Evolutionary conservation across 108 stramenopile genomes (phyloP).

Genomic region (Conticribra guillardii): DNA sequence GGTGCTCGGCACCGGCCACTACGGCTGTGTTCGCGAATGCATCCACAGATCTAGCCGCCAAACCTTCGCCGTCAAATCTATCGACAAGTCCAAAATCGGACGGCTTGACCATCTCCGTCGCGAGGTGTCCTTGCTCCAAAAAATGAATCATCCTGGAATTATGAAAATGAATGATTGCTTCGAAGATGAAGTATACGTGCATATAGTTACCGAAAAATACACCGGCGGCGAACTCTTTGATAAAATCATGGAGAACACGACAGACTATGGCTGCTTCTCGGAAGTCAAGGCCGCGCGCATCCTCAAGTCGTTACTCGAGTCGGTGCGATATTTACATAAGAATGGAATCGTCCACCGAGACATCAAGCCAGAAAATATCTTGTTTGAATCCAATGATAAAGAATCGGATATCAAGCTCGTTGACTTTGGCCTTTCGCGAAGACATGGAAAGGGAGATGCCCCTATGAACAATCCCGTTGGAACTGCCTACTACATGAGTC

Average conservation of each 20-base stretch:
- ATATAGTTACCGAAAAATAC: slow-evolving; percentile 67
- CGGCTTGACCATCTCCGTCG: slow-evolving; percentile 2
- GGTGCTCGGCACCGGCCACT: too few species aligned
- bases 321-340: slow-evolving; percentile 64
- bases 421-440: slow-evolving; percentile 63
- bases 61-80: slow-evolving; percentile 20
- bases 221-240: slow-evolving; percentile 67
- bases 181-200: slow-evolving; percentile 54
- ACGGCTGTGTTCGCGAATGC: too few species aligned
- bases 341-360: slow-evolving; percentile 64
- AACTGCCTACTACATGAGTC: slow-evolving; percentile 54
- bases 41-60: too few species aligned
- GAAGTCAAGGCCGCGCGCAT: slow-evolving; percentile 39
- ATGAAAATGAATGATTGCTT: slow-evolving; percentile 52
- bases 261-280: slow-evolving; percentile 38
- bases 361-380: too few species aligned
- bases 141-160: slow-evolving; percentile 54
- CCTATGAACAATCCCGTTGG: slow-evolving; percentile 6
- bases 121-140: slow-evolving; percentile 12
- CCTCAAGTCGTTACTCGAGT: slow-evolving; percentile 62
- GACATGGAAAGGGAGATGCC: neutral
- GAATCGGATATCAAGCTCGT: slow-evolving; percentile 55
- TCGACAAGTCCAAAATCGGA: neutral
- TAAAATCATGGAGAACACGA: slow-evolving; percentile 43
- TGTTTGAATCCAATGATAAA: slow-evolving; percentile 10